Conservation (phyloP, 148 eudicot species). For the Camellia granthamiana region DNA sequence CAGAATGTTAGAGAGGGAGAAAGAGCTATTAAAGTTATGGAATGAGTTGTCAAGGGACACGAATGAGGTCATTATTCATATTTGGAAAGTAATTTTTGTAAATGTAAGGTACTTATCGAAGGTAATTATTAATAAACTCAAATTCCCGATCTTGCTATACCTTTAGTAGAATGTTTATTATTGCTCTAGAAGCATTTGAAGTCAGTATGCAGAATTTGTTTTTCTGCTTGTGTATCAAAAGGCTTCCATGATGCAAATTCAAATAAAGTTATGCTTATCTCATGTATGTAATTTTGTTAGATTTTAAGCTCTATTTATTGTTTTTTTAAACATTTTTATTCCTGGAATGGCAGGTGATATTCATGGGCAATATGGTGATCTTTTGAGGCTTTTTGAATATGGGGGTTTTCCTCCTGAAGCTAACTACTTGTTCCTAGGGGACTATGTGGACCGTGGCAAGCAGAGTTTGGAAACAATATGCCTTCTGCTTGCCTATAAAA, state of each 20-base stretch:
- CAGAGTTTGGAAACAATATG: constrained; percentile 77
- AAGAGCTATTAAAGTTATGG: not conserved
- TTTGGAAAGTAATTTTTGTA: not conserved
- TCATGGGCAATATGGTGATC: constrained; percentile 78
- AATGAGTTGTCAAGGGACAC: not conserved
- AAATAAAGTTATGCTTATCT: not conserved
- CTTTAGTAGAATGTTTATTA: not conserved
- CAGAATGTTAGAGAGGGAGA: not conserved
- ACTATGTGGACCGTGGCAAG: constrained; percentile 74
- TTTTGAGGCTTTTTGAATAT: constrained; percentile 73
- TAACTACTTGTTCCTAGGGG: constrained; percentile 72
- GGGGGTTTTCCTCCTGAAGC: constrained; percentile 84
- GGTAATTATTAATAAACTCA: not conserved
- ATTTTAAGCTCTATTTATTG: not conserved
- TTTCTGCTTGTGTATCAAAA: not conserved
- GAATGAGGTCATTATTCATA: not conserved
- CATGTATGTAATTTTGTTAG: not conserved
- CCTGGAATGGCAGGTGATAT: constrained; percentile 59
- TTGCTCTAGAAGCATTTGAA: constrained; percentile 3
- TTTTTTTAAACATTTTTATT: not conserved
- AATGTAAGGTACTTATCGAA: too few relatives aligned
- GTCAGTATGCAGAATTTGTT: not conserved
- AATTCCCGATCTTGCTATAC: not conserved
- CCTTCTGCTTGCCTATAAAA: constrained; percentile 68
- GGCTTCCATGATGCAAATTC: not conserved